Evolutionary conservation across 202 grass and related monocot genomes (phyloP).

Genomic region (Saccharum hybrid): DNA sequence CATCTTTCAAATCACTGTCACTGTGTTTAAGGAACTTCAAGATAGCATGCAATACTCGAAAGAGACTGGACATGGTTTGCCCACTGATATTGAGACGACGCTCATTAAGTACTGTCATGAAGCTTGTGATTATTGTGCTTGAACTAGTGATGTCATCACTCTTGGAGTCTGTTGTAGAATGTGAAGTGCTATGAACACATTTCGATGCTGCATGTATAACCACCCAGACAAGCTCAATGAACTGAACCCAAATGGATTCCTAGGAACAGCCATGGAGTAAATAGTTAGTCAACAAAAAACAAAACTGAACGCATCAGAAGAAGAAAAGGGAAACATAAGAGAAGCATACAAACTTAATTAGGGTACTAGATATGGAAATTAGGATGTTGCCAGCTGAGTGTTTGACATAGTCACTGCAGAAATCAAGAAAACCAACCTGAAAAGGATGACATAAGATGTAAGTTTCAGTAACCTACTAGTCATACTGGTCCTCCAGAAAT

Average conservation of each 20-base stretch:
- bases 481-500: neutral
- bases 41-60: constrained; percentile 67
- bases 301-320: neutral
- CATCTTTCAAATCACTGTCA: constrained; percentile 52
- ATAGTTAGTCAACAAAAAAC: constrained; percentile 4
- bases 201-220: constrained; percentile 51
- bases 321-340: constrained; percentile 35
- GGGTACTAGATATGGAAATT: constrained; percentile 55
- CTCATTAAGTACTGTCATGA: constrained; percentile 58
- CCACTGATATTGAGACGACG: constrained; percentile 30
- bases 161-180: constrained; percentile 35
- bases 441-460: constrained; percentile 38
- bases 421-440: constrained; percentile 70
- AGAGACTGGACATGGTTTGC: constrained; percentile 57
- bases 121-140: constrained; percentile 47
- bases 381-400: constrained; percentile 73
- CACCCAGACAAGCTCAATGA: constrained; percentile 68
- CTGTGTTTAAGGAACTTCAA: constrained; percentile 72
- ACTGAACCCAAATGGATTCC: constrained; percentile 69
- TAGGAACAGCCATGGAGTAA: constrained; percentile 43
- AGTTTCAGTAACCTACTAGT: constrained; percentile 10
- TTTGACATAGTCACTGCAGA: constrained; percentile 71
- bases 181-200: constrained; percentile 29
- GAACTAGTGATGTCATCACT: constrained; percentile 25
- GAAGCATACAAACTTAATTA: constrained; percentile 70